A percentile compares a stretch with the other conserved stretches of the same genome.
phyloP scores from a whole-genome alignment of 2,329 filamentous ascomycete species.

The Fusarium virguliforme region DNA sequence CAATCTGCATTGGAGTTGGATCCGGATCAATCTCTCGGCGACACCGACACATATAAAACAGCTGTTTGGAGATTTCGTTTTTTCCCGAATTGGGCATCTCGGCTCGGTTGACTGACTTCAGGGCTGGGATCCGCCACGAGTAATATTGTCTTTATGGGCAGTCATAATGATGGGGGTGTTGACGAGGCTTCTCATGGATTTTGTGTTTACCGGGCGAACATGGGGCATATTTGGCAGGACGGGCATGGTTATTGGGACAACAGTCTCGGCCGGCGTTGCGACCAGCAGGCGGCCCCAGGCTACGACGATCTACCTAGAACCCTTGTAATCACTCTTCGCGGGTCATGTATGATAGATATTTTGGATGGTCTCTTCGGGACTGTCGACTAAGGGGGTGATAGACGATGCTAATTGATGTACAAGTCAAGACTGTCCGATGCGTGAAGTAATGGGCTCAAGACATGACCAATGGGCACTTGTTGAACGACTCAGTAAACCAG shows the following conservation, averaged over 20 bases:
- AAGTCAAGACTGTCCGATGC: not conserved
- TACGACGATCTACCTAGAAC: conserved; percentile 53
- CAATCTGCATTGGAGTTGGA: conserved; percentile 42
- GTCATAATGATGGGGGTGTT: conserved; percentile 53
- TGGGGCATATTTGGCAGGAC: conserved; percentile 51
- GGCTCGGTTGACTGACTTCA: conserved; percentile 35
- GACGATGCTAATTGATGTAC: conserved; percentile 44
- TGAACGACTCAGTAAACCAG: too few species aligned
- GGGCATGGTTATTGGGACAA: conserved; percentile 52
- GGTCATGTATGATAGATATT: conserved; percentile 52
- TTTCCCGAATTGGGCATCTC: conserved; percentile 39
- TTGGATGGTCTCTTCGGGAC: conserved; percentile 32
- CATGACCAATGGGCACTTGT: not conserved
- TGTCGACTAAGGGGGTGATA: conserved; percentile 31
- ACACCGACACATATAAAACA: conserved; percentile 48
- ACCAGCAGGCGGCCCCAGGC: conserved; percentile 44
- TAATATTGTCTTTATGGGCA: conserved; percentile 51
- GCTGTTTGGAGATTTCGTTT: conserved; percentile 47
- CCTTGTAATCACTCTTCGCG: conserved; percentile 54
- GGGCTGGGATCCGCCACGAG: conserved; percentile 34
- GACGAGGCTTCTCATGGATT: conserved; percentile 52
- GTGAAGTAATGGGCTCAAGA: not conserved
- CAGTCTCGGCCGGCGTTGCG: conserved; percentile 48
- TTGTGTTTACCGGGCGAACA: conserved; percentile 52
- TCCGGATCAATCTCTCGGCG: conserved; percentile 36